Evolutionary conservation across 2,329 filamentous ascomycete species (phyloP).

Genomic region (Ophiostoma montium): DNA sequence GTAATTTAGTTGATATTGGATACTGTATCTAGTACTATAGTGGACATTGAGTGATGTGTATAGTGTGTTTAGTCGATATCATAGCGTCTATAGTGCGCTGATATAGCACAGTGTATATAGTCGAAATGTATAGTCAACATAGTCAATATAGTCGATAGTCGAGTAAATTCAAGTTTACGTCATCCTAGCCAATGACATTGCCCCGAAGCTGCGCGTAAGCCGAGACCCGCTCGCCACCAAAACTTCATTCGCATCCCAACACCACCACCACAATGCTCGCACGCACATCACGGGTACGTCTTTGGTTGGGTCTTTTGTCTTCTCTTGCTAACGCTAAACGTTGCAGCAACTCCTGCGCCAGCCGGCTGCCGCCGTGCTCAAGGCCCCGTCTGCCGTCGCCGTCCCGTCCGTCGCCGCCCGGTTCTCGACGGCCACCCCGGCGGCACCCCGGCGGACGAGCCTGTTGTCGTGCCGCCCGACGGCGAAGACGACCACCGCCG

Average conservation of each 20-base stretch:
- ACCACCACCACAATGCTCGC: slow-evolving; percentile 9
- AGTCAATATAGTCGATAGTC: too few species aligned
- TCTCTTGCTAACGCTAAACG: background rate
- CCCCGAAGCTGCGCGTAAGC: too few species aligned
- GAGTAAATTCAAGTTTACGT: too few species aligned
- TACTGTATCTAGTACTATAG: too few species aligned
- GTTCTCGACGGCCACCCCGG: slow-evolving; percentile 1
- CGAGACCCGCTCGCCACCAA: background rate
- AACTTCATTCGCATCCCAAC: background rate
- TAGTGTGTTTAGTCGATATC: too few species aligned
- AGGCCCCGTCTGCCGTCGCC: background rate
- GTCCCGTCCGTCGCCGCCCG: background rate
- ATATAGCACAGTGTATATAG: too few species aligned
- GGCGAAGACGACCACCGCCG: too few species aligned
- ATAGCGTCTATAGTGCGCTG: too few species aligned
- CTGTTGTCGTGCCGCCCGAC: background rate
- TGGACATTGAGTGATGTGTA: too few species aligned
- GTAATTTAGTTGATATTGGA: too few species aligned
- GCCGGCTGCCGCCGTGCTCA: slow-evolving; percentile 3
- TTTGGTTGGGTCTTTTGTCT: background rate
- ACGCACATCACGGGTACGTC: slow-evolving; percentile 9
- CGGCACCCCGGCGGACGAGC: background rate
- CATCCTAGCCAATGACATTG: too few species aligned
- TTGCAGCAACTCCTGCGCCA: slow-evolving; percentile 9
- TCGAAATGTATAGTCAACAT: too few species aligned